Percentiles rank a stretch among this genome's conserved stretches.
Conservation (phyloP, 208 protist species). For the Leptomonas pyrrhocoris region DNA sequence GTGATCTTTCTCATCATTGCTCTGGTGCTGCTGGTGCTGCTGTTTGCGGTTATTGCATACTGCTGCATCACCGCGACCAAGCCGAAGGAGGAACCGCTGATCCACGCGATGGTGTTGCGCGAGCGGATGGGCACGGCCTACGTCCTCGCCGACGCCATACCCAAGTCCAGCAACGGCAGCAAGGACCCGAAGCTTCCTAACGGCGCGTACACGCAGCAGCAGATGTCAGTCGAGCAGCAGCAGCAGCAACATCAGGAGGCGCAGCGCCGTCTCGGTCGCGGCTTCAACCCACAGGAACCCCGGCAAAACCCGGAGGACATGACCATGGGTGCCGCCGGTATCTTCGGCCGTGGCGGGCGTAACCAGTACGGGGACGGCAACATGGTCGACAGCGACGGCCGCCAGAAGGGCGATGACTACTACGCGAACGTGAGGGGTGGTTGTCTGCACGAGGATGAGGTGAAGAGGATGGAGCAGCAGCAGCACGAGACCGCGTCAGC, state of each 20-base stretch:
- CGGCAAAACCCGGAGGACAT: slow-evolving; percentile 23
- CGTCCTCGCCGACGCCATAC: slow-evolving; percentile 21
- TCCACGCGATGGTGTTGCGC: slow-evolving; percentile 48
- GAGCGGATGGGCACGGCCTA: slow-evolving; percentile 44
- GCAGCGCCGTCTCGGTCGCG: slow-evolving; percentile 26
- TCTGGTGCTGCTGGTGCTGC: slow-evolving; percentile 25
- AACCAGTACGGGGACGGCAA: slow-evolving; percentile 29
- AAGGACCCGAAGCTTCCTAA: slow-evolving; percentile 1
- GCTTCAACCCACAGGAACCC: slow-evolving; percentile 32
- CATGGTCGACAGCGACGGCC: not conserved
- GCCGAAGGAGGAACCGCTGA: slow-evolving; percentile 24
- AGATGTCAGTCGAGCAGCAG: not conserved
- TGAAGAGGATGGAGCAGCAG: slow-evolving; percentile 1
- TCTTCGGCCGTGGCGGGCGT: slow-evolving; percentile 27
- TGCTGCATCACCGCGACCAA: slow-evolving; percentile 33
- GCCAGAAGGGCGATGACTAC: slow-evolving; percentile 1
- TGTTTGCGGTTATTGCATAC: slow-evolving; percentile 44
- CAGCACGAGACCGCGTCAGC: slow-evolving; percentile 1
- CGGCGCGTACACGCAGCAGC: not conserved
- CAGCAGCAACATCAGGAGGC: slow-evolving; percentile 8
- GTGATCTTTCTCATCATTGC: slow-evolving; percentile 44
- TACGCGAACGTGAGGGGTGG: slow-evolving; percentile 8
- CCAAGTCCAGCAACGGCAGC: slow-evolving; percentile 21
- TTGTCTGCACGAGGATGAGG: slow-evolving; percentile 15
- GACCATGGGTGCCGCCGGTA: slow-evolving; percentile 23